Conservation (phyloP, 306 rosid species). For the Quercus rubra region DNA sequence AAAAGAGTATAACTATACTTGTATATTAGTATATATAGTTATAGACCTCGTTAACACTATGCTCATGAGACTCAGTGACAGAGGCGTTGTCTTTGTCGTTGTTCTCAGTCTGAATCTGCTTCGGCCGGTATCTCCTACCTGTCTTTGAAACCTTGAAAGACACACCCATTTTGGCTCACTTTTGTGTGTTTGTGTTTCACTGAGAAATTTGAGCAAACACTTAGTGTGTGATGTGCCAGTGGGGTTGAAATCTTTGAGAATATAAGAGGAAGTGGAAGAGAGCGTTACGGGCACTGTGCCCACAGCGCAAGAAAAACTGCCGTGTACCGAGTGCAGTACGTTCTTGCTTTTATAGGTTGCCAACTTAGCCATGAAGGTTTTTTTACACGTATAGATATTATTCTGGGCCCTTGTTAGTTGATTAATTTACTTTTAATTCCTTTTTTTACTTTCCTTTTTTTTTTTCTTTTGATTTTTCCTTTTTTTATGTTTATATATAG, state of each 20-base stretch:
- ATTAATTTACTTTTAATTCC: not conserved
- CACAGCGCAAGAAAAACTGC: not conserved
- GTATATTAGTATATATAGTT: not conserved
- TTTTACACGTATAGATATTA: constrained; percentile 24
- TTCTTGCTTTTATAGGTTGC: constrained; percentile 15
- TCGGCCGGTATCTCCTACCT: constrained; percentile 38
- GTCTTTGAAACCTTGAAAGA: constrained; percentile 35
- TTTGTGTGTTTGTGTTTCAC: not conserved
- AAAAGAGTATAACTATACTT: not conserved
- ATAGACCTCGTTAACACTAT: constrained; percentile 8
- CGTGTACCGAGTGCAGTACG: not conserved
- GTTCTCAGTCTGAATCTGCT: constrained; percentile 17
- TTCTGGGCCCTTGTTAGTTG: not conserved
- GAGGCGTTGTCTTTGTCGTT: not conserved
- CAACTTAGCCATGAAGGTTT: constrained; percentile 31
- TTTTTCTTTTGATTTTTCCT: not conserved
- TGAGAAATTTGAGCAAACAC: not conserved
- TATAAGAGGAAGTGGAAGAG: not conserved
- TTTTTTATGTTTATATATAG: no score
- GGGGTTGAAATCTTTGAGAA: not conserved
- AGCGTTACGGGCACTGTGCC: constrained; percentile 7
- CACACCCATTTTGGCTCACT: constrained; percentile 26
- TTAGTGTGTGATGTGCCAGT: not conserved
- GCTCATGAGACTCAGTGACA: not conserved
- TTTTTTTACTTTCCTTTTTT: no score